Percentiles rank a stretch among this genome's conserved stretches.
Evolutionary conservation across 2,329 filamentous ascomycete species (phyloP).

Genomic region (Botrytis aclada): DNA sequence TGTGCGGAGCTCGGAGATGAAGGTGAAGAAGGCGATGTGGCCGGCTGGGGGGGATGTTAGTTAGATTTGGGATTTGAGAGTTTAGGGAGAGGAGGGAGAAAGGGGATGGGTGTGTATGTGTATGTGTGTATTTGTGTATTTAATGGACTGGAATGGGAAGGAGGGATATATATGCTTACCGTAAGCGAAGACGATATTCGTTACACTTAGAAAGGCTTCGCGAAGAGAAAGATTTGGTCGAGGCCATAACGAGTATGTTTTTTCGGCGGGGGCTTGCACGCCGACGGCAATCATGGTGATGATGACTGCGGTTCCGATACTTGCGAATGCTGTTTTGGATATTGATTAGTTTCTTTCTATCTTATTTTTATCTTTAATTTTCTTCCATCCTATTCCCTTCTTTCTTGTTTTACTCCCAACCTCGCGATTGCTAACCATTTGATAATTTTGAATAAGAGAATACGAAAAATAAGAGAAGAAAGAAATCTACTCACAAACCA

Average conservation of each 20-base stretch:
- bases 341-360: not conserved
- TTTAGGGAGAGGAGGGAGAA: too few relatives aligned
- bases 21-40: constrained; percentile 59
- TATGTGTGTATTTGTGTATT: too few relatives aligned
- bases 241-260: constrained; percentile 34
- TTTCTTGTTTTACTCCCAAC: not conserved
- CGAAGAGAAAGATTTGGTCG: constrained; percentile 38
- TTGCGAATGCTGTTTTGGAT: constrained; percentile 46
- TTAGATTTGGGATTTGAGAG: not conserved
- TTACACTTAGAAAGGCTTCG: constrained; percentile 47
- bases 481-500: constrained; percentile 43
- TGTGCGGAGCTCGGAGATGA: constrained; percentile 56
- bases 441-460: not conserved
- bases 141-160: too few relatives aligned
- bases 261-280: not conserved
- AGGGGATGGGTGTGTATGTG: too few relatives aligned
- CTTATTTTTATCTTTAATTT: not conserved
- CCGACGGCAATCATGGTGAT: constrained; percentile 51
- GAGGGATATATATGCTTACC: not conserved
- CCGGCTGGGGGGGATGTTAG: constrained; percentile 39
- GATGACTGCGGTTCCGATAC: constrained; percentile 52
- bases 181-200: constrained; percentile 60
- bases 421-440: fast-evolving
- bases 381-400: not conserved
- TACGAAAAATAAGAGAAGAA: fast-evolving